These are phyloP conservation scores for Botrytis fragariae DNA, from an alignment of 2,329 filamentous ascomycete species.

Conservation along the genomic window DNA sequence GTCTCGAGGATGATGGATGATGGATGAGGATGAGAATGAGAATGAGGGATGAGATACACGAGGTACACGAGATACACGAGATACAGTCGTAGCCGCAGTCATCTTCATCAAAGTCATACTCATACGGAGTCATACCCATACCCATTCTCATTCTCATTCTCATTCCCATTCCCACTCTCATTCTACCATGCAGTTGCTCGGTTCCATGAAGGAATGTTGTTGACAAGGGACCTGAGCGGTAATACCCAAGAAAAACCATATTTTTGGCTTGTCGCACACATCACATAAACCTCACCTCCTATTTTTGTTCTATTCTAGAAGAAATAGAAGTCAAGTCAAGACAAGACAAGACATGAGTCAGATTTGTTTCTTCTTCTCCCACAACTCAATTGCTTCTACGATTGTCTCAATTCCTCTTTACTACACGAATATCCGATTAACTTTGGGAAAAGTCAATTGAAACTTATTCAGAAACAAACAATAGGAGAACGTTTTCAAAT, in stretches of 20 bases:
- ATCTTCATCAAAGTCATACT: not conserved
- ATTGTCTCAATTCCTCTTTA: not conserved
- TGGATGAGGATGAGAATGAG: not conserved
- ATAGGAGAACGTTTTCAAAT: constrained; percentile 5
- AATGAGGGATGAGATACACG: not conserved
- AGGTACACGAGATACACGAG: not conserved
- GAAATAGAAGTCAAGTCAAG: not conserved
- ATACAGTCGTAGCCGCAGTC: not conserved
- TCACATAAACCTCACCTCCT: not conserved
- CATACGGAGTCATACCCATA: not conserved
- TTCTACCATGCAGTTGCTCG: not conserved
- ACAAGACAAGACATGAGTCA: constrained; percentile 10
- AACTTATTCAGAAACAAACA: not conserved
- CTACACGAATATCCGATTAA: not conserved
- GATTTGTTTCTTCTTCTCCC: not conserved
- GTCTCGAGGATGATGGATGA: not conserved
- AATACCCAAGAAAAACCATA: not conserved
- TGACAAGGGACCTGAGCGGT: not conserved
- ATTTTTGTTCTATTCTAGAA: not conserved
- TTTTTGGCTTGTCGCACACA: not conserved
- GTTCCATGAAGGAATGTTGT: not conserved
- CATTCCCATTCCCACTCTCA: not conserved
- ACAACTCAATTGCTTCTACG: not conserved
- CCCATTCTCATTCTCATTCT: not conserved
- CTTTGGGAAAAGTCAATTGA: not conserved